Conservation (phyloP, 169 alveolate genomes). For the Eimeria praecox region DNA sequence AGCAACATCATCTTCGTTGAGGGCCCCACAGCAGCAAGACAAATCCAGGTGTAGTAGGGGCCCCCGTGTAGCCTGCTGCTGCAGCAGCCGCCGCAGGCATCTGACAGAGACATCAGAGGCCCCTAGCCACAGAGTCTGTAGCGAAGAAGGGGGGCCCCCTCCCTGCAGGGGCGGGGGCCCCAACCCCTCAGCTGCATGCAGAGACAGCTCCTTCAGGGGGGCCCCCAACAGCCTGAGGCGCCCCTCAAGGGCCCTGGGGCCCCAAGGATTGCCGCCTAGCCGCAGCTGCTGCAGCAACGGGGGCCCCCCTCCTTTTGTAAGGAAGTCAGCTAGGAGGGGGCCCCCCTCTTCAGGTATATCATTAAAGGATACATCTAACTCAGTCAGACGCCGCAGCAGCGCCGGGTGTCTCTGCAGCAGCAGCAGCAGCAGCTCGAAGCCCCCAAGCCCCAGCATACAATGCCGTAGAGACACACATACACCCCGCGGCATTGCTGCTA, state of each 20-base stretch:
- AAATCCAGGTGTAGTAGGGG: slow-evolving; percentile 26
- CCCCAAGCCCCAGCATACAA: background rate
- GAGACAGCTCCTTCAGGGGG: slow-evolving; percentile 15
- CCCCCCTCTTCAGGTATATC: slow-evolving; percentile 25
- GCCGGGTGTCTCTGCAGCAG: background rate
- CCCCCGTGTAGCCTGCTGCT: background rate
- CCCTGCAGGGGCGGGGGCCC: slow-evolving; percentile 45
- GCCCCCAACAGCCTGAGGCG: background rate
- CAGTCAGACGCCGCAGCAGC: background rate
- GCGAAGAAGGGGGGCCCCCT: slow-evolving; percentile 17
- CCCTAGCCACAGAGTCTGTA: background rate
- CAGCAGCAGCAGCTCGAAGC: background rate
- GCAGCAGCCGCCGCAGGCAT: slow-evolving; percentile 38
- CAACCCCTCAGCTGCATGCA: background rate
- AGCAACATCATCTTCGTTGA: slow-evolving; percentile 19
- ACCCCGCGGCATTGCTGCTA: background rate
- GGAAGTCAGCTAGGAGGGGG: background rate
- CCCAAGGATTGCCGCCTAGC: slow-evolving; percentile 19
- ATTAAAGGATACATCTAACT: background rate
- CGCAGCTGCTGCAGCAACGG: slow-evolving; percentile 54
- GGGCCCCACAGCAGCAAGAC: slow-evolving; percentile 25
- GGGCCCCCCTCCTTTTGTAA: background rate
- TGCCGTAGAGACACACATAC: background rate
- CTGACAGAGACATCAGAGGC: background rate
- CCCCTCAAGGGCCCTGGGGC: slow-evolving; percentile 38